Evolutionary conservation across 2,329 filamentous ascomycete genomes (phyloP), one percentile per base, ranked within the genome.

Genomic region (Capronia americana): DNA sequence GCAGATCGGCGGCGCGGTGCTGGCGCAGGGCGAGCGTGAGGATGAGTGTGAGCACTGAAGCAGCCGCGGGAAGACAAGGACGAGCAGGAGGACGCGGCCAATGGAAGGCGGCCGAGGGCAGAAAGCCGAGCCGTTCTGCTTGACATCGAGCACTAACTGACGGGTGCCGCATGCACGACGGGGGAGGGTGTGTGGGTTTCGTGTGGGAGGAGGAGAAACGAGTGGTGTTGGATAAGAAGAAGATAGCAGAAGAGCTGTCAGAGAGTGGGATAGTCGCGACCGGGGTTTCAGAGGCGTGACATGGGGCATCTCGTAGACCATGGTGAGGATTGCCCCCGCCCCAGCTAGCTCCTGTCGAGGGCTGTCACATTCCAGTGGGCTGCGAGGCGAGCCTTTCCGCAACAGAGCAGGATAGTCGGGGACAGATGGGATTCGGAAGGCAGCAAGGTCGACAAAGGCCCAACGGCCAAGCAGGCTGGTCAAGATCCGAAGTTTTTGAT

Each of bases 81-180:
- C 32, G 53, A 30, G 55, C 58, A 60, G 32, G 46, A 14, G 17
- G 56, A 55, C 55, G 30, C 17, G 55, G 41, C 65, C 65, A 67
- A 64, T 70, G 30, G 53, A 20, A 32, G 24, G 23, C 53, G 53
- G 56, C n/a, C 24, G 8, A 54, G 51, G 17, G 38, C 23, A 34
- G 60, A 48, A 68, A 70, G 65, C 68, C 23, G 68, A 70, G 55
- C 63, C 61, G 54, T 54, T 55, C 61, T 67, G 68, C 68, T 68
- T 63, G 63, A 70, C 63, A 70, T 70, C 68, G 63, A 66, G 63
- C 65, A 57, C 65, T 68, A 69, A 44, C 63, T 63, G 63, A 65
- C 20, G 26, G 59, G 34, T 64, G 63, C 68, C 20, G 38, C 65
- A 54, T 65, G 62, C 65, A 68, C 62, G 63, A 61, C 32, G 61